These are phyloP conservation scores for Rosa rugosa DNA, from an alignment of 306 rosid species.

Conservation along the genomic window DNA sequence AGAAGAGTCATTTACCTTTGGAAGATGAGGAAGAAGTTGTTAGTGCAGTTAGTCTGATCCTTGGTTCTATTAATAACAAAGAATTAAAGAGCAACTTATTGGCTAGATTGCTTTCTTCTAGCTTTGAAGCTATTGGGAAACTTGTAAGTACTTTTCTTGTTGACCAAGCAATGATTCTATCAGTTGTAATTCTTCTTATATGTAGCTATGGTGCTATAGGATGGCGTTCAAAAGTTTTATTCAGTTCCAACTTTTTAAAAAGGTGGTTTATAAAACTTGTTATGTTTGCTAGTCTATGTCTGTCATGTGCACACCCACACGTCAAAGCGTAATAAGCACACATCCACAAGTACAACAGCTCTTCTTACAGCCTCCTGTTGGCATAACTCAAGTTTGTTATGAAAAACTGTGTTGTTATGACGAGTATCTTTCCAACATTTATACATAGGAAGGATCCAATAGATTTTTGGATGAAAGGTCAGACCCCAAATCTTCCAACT, in stretches of 20 bases:
- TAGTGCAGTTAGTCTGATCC: slow-evolving; percentile 74
- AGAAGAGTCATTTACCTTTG: slow-evolving; percentile 76
- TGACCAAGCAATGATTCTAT: background rate
- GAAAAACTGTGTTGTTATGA: background rate
- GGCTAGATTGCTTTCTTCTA: slow-evolving; percentile 81
- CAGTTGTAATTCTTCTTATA: background rate
- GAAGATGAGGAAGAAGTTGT: slow-evolving; percentile 97
- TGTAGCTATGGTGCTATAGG: background rate
- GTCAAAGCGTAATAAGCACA: background rate
- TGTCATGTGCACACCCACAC: background rate
- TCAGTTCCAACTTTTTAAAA: background rate
- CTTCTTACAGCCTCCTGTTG: background rate
- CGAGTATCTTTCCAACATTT: background rate
- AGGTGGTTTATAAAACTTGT: background rate
- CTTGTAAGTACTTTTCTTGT: slow-evolving; percentile 60
- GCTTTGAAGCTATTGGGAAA: slow-evolving; percentile 86
- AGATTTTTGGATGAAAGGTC: background rate
- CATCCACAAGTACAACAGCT: background rate
- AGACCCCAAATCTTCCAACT: background rate
- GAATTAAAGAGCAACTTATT: slow-evolving; percentile 81
- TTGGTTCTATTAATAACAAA: slow-evolving; percentile 74
- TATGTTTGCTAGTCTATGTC: background rate
- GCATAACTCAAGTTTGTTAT: background rate
- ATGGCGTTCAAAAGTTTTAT: background rate
- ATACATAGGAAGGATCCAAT: background rate